Conservation (phyloP, 192 early-diverging fungal species). For the Coemansia sp. region DNA sequence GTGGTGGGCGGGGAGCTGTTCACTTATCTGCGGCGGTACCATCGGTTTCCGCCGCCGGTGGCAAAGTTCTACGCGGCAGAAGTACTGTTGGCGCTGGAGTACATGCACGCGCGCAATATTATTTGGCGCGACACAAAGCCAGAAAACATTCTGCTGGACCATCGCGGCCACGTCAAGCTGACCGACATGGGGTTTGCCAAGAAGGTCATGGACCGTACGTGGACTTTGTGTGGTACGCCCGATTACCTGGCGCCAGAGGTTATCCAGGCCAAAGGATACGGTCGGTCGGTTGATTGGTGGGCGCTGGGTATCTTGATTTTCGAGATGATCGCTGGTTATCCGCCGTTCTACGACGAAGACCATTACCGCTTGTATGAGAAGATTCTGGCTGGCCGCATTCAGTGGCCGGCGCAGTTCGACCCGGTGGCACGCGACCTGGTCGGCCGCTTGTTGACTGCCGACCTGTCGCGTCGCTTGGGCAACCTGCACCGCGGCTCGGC, state of each 20-base stretch:
- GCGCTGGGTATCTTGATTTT: conserved; percentile 90
- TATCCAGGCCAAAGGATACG: conserved; percentile 88
- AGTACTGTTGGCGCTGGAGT: conserved; percentile 85
- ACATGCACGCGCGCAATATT: conserved; percentile 81
- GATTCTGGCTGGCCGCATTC: conserved; percentile 79
- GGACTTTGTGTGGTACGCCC: conserved; percentile 79
- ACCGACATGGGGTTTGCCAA: conserved; percentile 91
- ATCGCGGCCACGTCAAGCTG: conserved; percentile 79
- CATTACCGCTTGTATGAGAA: conserved; percentile 92
- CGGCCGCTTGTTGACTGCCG: conserved; percentile 74
- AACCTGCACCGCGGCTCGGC: conserved; percentile 80
- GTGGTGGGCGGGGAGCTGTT: conserved; percentile 93
- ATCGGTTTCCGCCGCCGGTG: conserved; percentile 85
- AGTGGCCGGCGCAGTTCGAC: conserved; percentile 87
- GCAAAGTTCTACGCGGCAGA: conserved; percentile 90
- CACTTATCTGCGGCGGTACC: conserved; percentile 68
- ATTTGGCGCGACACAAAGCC: conserved; percentile 93
- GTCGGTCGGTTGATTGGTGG: conserved; percentile 94
- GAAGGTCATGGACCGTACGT: conserved; percentile 72
- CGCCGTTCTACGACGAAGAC: conserved; percentile 95
- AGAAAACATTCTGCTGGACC: conserved; percentile 78
- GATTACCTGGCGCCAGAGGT: conserved; percentile 84
- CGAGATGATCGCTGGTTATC: conserved; percentile 94
- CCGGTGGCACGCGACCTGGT: conserved; percentile 80
- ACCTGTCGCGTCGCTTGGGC: conserved; percentile 83